Conservation (phyloP, 2,329 filamentous ascomycete genomes). For the Monosporascus cannonballus region DNA sequence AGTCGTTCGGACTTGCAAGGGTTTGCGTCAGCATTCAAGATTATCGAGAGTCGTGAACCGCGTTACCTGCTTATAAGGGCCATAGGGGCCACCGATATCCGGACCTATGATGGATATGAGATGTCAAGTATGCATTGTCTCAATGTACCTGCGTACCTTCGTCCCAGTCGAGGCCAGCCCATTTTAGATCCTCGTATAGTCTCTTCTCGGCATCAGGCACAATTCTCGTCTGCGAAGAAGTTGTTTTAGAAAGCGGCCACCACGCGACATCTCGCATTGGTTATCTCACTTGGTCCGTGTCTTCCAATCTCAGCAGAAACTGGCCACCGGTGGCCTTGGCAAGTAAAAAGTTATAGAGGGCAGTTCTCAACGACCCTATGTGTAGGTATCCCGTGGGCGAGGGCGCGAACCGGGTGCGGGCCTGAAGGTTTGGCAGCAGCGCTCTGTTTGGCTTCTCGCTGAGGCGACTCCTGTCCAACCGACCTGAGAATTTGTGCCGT, state of each 20-base stretch:
- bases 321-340: conserved; percentile 82
- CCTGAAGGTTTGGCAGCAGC: conserved; percentile 49
- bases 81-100: conserved; percentile 70
- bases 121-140: conserved; percentile 5
- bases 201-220: conserved; percentile 72
- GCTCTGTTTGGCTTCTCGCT: conserved; percentile 11
- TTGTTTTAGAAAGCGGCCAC: conserved; percentile 2
- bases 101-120: conserved; percentile 50
- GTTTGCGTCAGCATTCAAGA: background rate
- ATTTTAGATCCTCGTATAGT: conserved; percentile 73
- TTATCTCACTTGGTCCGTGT: conserved; percentile 75
- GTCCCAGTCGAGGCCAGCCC: conserved; percentile 89
- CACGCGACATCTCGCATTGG: background rate
- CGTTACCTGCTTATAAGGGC: conserved; percentile 76
- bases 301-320: conserved; percentile 87
- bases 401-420: conserved; percentile 83
- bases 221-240: conserved; percentile 60
- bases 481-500: conserved; percentile 21
- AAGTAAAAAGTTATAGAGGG: conserved; percentile 92
- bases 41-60: background rate
- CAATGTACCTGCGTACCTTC: conserved; percentile 55
- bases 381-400: conserved; percentile 94
- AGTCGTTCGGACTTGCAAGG: conserved; percentile 67
- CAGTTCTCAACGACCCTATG: conserved; percentile 84
- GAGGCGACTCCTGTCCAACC: conserved; percentile 9